These are phyloP conservation scores for Phalaenopsis equestris DNA, from an alignment of 106 monocot species.

Conservation along the genomic window DNA sequence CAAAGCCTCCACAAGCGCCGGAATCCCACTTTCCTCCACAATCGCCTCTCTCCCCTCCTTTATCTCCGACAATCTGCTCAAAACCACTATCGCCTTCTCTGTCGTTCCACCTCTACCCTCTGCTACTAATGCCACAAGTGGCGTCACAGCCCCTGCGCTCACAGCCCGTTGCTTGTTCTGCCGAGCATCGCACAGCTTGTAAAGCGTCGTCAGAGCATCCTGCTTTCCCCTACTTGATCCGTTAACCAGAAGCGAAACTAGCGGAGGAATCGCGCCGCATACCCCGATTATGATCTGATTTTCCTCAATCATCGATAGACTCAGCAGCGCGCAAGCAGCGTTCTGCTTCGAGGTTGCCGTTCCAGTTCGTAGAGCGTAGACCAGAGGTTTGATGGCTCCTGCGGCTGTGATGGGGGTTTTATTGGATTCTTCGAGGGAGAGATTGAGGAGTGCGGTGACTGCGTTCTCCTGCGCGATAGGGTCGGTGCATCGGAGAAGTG, in stretches of 20 bases:
- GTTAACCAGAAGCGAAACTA: conserved; percentile 37
- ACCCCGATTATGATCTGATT: conserved; percentile 42
- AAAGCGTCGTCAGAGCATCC: conserved; percentile 64
- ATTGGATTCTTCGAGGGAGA: conserved; percentile 57
- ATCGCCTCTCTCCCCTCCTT: conserved; percentile 37
- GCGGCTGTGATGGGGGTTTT: conserved; percentile 33
- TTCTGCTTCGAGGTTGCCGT: conserved; percentile 60
- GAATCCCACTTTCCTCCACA: conserved; percentile 53
- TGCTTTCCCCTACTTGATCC: conserved; percentile 60
- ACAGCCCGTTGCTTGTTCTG: conserved; percentile 64
- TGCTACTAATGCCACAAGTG: conserved; percentile 39
- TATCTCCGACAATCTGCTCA: conserved; percentile 38
- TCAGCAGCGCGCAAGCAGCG: conserved; percentile 60
- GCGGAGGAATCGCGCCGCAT: conserved; percentile 54
- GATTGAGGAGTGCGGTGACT: conserved; percentile 67
- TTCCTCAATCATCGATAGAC: conserved; percentile 50
- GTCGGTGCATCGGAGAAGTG: conserved; percentile 33
- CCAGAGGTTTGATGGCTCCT: conserved; percentile 57
- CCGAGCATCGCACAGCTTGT: conserved; percentile 36
- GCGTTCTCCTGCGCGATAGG: conserved; percentile 56
- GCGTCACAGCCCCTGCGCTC: conserved; percentile 42
- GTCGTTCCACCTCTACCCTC: conserved; percentile 27
- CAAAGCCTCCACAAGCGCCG: conserved; percentile 62
- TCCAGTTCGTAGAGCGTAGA: conserved; percentile 48
- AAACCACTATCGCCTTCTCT: conserved; percentile 63